phyloP scores from a whole-genome alignment of 345 rosid species.

The Camelina laxa region DNA sequence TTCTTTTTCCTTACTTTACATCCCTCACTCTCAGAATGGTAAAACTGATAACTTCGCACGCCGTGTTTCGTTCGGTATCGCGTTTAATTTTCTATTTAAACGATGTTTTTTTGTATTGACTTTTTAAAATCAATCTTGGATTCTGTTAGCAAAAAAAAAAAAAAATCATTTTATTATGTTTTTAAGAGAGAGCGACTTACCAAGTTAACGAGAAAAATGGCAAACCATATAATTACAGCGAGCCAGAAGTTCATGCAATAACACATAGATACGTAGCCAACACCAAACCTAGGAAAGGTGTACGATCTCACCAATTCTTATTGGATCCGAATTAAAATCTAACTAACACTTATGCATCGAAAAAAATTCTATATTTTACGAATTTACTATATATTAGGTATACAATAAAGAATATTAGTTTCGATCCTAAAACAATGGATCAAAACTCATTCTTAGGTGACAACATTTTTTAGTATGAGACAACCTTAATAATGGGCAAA shows the following conservation, averaged over 20 bases:
- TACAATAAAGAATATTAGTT: neutral
- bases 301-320: neutral
- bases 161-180: neutral
- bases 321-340: neutral
- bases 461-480: neutral
- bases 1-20: too few species aligned
- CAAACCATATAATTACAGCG: neutral
- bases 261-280: neutral
- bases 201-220: neutral
- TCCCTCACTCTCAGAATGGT: too few species aligned
- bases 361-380: neutral
- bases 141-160: too few species aligned
- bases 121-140: too few species aligned
- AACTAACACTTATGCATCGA: neutral
- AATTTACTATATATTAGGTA: neutral
- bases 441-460: neutral
- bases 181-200: neutral
- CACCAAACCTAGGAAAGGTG: neutral
- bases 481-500: neutral
- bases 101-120: too few species aligned
- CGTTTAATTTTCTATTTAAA: too few species aligned
- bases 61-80: too few species aligned
- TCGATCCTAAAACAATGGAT: conserved; percentile 27
- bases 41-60: too few species aligned
- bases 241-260: neutral